phyloP scores from a whole-genome alignment of 192 early-diverging fungal genomes.

The Phycomyces blakesleeanus region DNA sequence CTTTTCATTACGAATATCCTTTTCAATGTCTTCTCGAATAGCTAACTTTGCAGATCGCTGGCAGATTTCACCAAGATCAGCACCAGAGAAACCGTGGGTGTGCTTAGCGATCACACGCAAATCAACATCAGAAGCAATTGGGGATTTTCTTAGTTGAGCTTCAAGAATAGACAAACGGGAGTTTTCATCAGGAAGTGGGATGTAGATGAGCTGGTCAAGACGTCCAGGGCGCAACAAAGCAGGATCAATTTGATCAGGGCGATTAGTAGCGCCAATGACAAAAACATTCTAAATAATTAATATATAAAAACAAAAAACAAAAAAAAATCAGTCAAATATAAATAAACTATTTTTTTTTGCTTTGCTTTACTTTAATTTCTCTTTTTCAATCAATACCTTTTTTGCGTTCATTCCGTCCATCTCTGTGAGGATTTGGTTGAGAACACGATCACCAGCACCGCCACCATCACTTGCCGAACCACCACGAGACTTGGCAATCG shows the following conservation, averaged over 20 bases:
- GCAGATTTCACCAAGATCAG: slow-evolving; percentile 97
- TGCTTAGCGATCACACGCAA: slow-evolving; percentile 80
- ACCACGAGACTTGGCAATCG: slow-evolving; percentile 93
- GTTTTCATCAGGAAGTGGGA: slow-evolving; percentile 66
- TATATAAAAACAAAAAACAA: too few relatives aligned
- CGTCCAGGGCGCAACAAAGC: too few relatives aligned
- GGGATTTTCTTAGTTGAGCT: slow-evolving; percentile 93
- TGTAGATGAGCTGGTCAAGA: slow-evolving; percentile 98
- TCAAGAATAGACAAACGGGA: slow-evolving; percentile 84
- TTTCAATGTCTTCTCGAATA: slow-evolving; percentile 93
- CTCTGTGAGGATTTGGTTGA: slow-evolving; percentile 98
- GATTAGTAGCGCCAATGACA: slow-evolving; percentile 98
- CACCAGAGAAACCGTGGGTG: slow-evolving; percentile 92
- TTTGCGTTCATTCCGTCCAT: slow-evolving; percentile 99
- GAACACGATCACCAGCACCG: slow-evolving; percentile 94
- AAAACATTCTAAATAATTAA: slow-evolving; percentile 99
- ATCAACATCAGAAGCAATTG: slow-evolving; percentile 76
- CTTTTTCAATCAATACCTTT: too few relatives aligned
- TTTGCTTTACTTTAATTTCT: too few relatives aligned
- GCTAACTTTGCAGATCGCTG: slow-evolving; percentile 97
- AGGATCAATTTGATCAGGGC: too few relatives aligned
- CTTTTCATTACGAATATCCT: slow-evolving; percentile 73
- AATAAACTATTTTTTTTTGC: too few relatives aligned
- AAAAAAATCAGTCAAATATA: too few relatives aligned
- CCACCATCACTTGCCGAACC: slow-evolving; percentile 75